Conservation (phyloP, 2,329 filamentous ascomycete genomes). For the Fusarium agapanthi region DNA sequence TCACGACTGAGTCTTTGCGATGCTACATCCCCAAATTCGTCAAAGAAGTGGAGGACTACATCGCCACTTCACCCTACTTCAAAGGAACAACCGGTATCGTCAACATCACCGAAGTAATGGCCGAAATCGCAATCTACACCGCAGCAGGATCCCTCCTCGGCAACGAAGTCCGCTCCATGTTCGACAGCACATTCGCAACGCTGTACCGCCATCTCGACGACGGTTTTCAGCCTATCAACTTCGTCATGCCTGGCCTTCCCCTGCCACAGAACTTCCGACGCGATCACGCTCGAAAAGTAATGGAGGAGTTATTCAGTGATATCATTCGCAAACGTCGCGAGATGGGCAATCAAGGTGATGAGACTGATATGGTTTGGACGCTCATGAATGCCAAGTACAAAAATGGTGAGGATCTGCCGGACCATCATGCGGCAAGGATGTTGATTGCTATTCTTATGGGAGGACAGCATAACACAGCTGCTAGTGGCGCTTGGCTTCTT, state of each 20-base stretch:
- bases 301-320: slow-evolving; percentile 81
- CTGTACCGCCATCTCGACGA: slow-evolving; percentile 89
- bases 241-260: slow-evolving; percentile 85
- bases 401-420: slow-evolving; percentile 76
- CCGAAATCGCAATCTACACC: slow-evolving; percentile 91
- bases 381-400: slow-evolving; percentile 88
- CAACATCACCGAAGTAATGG: slow-evolving; percentile 78
- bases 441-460: slow-evolving; percentile 94
- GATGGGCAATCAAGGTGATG: slow-evolving; percentile 57
- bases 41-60: slow-evolving; percentile 75
- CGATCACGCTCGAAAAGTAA: slow-evolving; percentile 79
- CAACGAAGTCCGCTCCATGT: slow-evolving; percentile 79
- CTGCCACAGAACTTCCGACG: slow-evolving; percentile 85
- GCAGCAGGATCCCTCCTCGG: slow-evolving; percentile 86
- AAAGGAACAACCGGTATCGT: slow-evolving; percentile 72
- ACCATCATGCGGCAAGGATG: slow-evolving; percentile 86
- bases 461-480: slow-evolving; percentile 87
- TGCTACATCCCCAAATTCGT: slow-evolving; percentile 81
- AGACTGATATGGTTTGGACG: slow-evolving; percentile 85
- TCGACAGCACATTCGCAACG: slow-evolving; percentile 81
- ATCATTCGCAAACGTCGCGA: slow-evolving; percentile 77
- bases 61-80: slow-evolving; percentile 72
- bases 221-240: slow-evolving; percentile 89
- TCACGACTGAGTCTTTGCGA: slow-evolving; percentile 76
- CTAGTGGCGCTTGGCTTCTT: slow-evolving; percentile 84